Percentiles rank a stretch among this genome's conserved stretches.
Evolutionary conservation across 1,139 yeast genomes (phyloP).

Genomic region (Blastobotrys proliferans): DNA sequence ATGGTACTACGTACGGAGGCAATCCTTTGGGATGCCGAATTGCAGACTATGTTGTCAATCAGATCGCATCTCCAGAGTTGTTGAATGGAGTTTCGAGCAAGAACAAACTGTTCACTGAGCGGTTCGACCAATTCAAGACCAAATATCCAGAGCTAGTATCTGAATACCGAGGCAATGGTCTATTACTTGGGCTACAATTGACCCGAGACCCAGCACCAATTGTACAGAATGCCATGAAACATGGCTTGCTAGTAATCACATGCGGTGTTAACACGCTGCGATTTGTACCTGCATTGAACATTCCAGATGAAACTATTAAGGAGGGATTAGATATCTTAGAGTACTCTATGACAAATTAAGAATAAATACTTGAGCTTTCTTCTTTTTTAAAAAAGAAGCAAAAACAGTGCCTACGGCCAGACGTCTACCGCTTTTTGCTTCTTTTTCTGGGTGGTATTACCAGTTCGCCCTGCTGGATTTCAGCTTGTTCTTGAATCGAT

Average conservation of each 20-base stretch:
- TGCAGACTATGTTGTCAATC: constrained; percentile 68
- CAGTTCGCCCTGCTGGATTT: constrained; percentile 28
- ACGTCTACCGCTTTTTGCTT: no score
- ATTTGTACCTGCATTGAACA: constrained; percentile 88
- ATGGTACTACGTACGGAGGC: constrained; percentile 97
- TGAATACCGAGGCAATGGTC: constrained; percentile 76
- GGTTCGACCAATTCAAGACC: constrained; percentile 49
- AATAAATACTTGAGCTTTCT: not conserved
- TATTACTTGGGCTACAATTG: constrained; percentile 80
- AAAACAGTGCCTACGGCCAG: no score
- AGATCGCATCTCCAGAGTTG: constrained; percentile 58
- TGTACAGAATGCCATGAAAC: constrained; percentile 64
- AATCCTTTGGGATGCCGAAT: constrained; percentile 87
- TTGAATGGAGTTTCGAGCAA: constrained; percentile 55
- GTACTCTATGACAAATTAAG: constrained; percentile 12
- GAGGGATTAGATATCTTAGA: constrained; percentile 70
- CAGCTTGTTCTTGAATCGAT: constrained; percentile 25
- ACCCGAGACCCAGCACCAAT: constrained; percentile 60
- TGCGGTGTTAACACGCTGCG: constrained; percentile 91
- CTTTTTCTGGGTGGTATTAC: constrained; percentile 18
- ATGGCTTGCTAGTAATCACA: constrained; percentile 77
- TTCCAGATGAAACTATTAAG: constrained; percentile 60
- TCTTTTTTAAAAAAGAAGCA: no score
- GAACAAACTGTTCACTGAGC: constrained; percentile 50
- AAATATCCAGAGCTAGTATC: constrained; percentile 56